A percentile compares a stretch with the other conserved stretches of the same genome.
Evolutionary conservation across 176 grass and related monocot species (phyloP).

Genomic region (Aegilops sharonensis): DNA sequence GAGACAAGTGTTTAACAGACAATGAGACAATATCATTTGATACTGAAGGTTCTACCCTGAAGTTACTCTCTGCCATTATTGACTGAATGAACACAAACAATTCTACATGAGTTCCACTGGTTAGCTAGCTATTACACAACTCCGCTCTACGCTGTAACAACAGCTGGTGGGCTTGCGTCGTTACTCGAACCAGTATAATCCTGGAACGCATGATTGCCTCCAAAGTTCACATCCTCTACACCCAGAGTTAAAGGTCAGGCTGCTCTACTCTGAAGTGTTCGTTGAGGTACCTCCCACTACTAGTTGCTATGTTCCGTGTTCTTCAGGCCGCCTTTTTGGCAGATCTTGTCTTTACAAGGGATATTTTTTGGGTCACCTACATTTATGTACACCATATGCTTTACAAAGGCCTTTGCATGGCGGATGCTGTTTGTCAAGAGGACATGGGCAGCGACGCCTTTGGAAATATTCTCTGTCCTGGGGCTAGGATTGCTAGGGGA

Average conservation of each 20-base stretch:
- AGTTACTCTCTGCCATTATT: slow-evolving; percentile 11
- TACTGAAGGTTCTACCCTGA: slow-evolving; percentile 28
- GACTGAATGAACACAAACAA: slow-evolving; percentile 20
- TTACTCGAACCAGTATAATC: slow-evolving; percentile 29
- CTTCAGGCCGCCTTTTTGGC: slow-evolving; percentile 17
- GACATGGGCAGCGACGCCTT: slow-evolving; percentile 52
- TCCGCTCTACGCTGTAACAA: slow-evolving; percentile 13
- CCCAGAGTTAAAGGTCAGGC: not conserved
- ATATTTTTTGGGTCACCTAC: slow-evolving; percentile 37
- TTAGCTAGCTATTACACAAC: slow-evolving; percentile 32
- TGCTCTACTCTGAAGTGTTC: slow-evolving; percentile 27
- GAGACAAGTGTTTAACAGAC: slow-evolving; percentile 4
- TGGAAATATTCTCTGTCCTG: slow-evolving; percentile 86
- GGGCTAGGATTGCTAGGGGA: slow-evolving; percentile 85
- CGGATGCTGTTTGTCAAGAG: slow-evolving; percentile 28
- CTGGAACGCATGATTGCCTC: slow-evolving; percentile 14
- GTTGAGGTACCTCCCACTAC: slow-evolving; percentile 24
- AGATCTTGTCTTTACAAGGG: slow-evolving; percentile 44
- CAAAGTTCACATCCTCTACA: slow-evolving; percentile 23
- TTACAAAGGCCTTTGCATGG: slow-evolving; percentile 36
- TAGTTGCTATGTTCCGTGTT: slow-evolving; percentile 19
- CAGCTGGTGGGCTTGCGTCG: not conserved
- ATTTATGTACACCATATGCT: slow-evolving; percentile 50
- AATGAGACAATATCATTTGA: not conserved
- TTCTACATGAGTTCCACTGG: slow-evolving; percentile 33